phyloP scores from a whole-genome alignment of 1,284 basidiomycete genomes.

The Ceratobasidium sp. region DNA sequence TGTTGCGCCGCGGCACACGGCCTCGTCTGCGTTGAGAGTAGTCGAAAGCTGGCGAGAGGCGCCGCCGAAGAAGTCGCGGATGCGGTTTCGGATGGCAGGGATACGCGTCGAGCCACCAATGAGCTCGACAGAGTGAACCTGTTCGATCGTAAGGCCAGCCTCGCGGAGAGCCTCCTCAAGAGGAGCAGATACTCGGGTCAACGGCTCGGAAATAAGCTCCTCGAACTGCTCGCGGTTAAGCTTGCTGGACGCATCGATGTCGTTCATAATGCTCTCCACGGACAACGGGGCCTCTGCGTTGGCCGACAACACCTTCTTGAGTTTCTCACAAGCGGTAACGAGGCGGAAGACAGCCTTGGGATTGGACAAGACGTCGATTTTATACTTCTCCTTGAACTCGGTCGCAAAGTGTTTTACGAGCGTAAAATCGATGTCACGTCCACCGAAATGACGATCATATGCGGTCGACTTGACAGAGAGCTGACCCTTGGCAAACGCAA shows the following conservation, averaged over 20 bases:
- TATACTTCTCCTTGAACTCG: constrained; percentile 94
- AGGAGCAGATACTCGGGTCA: constrained; percentile 66
- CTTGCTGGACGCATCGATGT: constrained; percentile 75
- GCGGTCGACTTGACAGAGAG: constrained; percentile 86
- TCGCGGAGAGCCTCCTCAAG: constrained; percentile 66
- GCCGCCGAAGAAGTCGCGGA: constrained; percentile 69
- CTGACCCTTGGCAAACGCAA: constrained; percentile 92
- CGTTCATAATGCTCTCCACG: constrained; percentile 94
- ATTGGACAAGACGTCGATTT: constrained; percentile 89
- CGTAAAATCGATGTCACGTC: constrained; percentile 91
- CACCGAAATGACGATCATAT: constrained; percentile 90
- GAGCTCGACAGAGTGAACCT: constrained; percentile 74
- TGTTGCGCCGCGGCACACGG: constrained; percentile 90
- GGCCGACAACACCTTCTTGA: constrained; percentile 81
- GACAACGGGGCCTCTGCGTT: constrained; percentile 87
- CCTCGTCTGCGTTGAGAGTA: constrained; percentile 96
- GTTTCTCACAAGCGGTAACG: constrained; percentile 75
- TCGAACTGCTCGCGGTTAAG: constrained; percentile 71
- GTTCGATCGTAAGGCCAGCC: constrained; percentile 67
- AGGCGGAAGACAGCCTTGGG: constrained; percentile 94
- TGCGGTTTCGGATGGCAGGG: constrained; percentile 73
- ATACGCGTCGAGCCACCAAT: constrained; percentile 75
- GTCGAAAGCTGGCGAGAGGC: constrained; percentile 73
- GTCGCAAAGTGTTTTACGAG: constrained; percentile 86
- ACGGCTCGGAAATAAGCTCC: constrained; percentile 63